phyloP scores from a whole-genome alignment of 257 asterid species.

The Solanum sejunctum region DNA sequence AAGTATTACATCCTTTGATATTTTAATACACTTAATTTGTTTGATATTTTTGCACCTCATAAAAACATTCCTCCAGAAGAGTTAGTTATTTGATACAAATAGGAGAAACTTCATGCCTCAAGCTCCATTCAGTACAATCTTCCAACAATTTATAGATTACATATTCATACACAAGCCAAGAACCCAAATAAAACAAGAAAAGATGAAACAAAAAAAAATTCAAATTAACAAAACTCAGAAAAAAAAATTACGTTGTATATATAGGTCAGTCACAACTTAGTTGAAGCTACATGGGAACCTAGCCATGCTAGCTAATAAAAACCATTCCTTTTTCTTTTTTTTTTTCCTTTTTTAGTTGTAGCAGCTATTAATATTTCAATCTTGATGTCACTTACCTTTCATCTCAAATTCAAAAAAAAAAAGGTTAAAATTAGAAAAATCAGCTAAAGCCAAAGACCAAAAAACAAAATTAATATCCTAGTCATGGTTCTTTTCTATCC shows the following conservation, averaged over 20 bases:
- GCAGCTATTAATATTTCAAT: not conserved
- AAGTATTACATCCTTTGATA: not conserved
- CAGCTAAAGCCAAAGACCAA: not conserved
- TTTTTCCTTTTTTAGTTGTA: not conserved
- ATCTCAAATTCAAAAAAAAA: not conserved
- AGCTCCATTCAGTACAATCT: no score
- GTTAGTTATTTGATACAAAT: no score
- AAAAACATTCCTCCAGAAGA: not conserved
- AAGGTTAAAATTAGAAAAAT: not conserved
- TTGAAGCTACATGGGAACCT: not conserved
- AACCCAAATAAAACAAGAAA: not conserved
- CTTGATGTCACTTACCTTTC: no score
- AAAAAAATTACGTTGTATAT: not conserved
- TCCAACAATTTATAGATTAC: not conserved
- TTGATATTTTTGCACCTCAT: not conserved
- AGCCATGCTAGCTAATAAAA: not conserved
- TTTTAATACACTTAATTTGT: not conserved
- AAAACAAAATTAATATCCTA: not conserved
- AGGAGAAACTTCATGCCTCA: no score
- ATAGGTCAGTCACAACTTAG: not conserved
- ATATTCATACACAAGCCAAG: not conserved
- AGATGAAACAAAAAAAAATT: not conserved
- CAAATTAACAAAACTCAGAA: no score
- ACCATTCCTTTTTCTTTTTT: not conserved
- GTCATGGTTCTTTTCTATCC: constrained; percentile 11